A percentile compares a stretch with the other conserved stretches of the same genome.
phyloP scores from a whole-genome alignment of 768 basidiomycete genomes.

The Russula foetens region DNA sequence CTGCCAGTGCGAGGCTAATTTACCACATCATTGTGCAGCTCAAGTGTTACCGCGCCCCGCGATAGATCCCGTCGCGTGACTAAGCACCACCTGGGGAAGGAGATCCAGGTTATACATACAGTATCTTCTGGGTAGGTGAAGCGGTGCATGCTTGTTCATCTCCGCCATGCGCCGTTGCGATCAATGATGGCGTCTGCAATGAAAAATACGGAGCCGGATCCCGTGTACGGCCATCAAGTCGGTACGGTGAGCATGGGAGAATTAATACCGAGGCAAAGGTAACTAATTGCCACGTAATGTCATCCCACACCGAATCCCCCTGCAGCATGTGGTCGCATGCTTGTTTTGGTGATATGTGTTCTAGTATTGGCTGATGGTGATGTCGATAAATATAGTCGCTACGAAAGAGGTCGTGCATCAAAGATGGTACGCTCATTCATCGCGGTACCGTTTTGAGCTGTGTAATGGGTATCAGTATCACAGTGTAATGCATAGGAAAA shows the following conservation, averaged over 20 bases:
- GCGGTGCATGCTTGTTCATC: not conserved
- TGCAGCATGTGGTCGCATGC: not conserved
- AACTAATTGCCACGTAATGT: not conserved
- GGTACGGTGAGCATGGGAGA: not conserved
- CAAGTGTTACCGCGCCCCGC: not conserved
- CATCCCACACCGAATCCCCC: not conserved
- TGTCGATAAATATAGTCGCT: not conserved
- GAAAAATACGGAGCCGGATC: not conserved
- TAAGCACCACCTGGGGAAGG: not conserved
- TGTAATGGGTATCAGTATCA: not conserved
- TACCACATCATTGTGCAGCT: not conserved
- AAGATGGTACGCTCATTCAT: not conserved
- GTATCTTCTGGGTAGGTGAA: not conserved
- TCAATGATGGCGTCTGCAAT: not conserved
- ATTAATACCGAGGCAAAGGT: not conserved
- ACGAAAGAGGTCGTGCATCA: not conserved
- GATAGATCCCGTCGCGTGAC: not conserved
- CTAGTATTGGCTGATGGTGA: not conserved
- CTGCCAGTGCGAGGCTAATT: not conserved
- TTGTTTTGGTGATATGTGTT: not conserved
- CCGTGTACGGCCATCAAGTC: not conserved
- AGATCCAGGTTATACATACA: not conserved
- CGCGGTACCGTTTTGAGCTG: constrained; percentile 14
- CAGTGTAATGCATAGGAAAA: not conserved
- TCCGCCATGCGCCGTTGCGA: not conserved